A percentile compares a stretch with the other conserved stretches of the same genome.
Evolutionary conservation across 257 asterid genomes (phyloP).

Genomic region (Solanum infundibuliforme): DNA sequence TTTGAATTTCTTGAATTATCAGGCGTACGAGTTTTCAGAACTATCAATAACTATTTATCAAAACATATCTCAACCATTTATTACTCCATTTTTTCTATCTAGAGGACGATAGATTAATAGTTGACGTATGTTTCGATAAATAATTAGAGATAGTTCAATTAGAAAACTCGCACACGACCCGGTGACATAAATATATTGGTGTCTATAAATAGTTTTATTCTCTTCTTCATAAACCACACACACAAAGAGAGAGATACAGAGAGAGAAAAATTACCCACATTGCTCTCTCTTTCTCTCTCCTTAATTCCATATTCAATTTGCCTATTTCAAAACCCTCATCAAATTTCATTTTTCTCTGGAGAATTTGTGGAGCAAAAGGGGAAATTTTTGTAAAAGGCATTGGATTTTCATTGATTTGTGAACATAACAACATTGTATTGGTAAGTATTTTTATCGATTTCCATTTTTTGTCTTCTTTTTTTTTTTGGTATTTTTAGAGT

Average conservation of each 20-base stretch:
- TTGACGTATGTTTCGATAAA: rapidly evolving
- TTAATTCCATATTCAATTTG: background rate
- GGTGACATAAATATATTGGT: background rate
- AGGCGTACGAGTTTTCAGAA: too few species aligned
- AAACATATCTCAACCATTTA: background rate
- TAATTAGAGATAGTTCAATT: background rate
- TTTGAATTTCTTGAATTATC: too few species aligned
- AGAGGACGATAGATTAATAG: background rate
- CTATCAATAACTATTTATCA: too few species aligned
- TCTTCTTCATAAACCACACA: background rate
- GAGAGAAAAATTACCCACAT: background rate
- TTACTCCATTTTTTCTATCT: background rate
- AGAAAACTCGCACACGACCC: background rate
- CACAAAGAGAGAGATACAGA: background rate
- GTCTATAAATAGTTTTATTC: background rate
- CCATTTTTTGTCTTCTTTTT: background rate
- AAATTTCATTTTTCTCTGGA: background rate
- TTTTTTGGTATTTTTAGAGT: background rate
- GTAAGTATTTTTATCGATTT: background rate
- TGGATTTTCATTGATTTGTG: background rate
- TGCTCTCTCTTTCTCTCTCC: background rate
- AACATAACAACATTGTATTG: background rate
- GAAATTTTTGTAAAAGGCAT: background rate
- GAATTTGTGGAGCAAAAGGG: background rate
- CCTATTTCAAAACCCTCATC: background rate